These are phyloP conservation scores for Glomus cerebriforme DNA, from an alignment of 192 early-diverging fungal genomes.

Conservation along the genomic window DNA sequence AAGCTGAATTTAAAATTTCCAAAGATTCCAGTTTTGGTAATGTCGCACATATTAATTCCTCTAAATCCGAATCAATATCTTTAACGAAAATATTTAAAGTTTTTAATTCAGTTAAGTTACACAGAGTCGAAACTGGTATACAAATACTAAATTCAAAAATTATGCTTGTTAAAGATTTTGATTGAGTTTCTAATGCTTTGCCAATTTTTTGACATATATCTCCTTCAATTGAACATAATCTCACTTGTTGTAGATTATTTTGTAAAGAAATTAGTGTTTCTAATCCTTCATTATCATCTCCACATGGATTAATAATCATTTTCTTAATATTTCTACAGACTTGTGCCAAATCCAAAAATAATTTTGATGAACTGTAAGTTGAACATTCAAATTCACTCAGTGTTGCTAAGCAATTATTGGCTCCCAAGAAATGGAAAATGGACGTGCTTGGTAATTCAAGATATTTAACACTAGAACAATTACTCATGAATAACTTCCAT, in stretches of 20 bases:
- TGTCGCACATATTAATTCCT: background rate
- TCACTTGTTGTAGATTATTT: background rate
- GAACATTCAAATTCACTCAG: background rate
- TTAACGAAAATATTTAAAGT: background rate
- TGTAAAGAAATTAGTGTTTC: background rate
- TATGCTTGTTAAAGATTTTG: background rate
- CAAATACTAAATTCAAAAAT: background rate
- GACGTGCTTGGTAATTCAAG: background rate
- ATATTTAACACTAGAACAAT: background rate
- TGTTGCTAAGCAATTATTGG: background rate
- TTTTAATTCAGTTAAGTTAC: background rate
- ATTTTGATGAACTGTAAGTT: background rate
- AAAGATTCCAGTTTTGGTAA: background rate
- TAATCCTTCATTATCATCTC: background rate
- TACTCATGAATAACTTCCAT: constrained; percentile 4
- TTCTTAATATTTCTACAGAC: background rate
- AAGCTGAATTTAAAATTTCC: background rate
- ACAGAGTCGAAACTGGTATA: background rate
- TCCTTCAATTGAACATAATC: background rate
- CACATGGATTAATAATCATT: background rate
- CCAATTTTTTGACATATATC: background rate
- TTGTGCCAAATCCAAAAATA: background rate
- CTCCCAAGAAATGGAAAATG: background rate
- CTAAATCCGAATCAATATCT: background rate
- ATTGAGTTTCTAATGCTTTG: background rate